Percentiles rank a stretch among this genome's conserved stretches.
Evolutionary conservation across 345 rosid species (phyloP).

Genomic region (Corymbia maculata): DNA sequence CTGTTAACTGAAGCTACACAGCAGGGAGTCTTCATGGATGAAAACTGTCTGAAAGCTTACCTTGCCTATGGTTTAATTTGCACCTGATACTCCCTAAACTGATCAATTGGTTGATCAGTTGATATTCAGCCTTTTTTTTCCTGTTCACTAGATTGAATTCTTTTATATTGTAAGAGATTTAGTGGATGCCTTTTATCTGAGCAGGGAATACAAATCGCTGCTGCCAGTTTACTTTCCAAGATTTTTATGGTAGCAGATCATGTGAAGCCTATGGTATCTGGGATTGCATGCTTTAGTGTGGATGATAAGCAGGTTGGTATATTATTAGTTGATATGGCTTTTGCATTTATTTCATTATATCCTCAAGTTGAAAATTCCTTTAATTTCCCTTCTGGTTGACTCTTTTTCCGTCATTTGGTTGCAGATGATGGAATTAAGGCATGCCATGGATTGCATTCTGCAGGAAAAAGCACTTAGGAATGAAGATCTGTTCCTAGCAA

Average conservation of each 20-base stretch:
- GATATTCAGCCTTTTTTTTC: not conserved
- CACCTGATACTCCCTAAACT: not conserved
- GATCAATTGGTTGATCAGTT: not conserved
- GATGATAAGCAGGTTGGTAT: slow-evolving; percentile 72
- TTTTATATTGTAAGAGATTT: not conserved
- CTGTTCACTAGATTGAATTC: not conserved
- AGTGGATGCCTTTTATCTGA: not conserved
- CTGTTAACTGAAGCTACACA: not conserved
- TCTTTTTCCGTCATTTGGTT: not conserved
- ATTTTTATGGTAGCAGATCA: slow-evolving; percentile 44
- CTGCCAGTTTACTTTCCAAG: slow-evolving; percentile 51
- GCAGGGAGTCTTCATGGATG: not conserved
- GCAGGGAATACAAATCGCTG: slow-evolving; percentile 67
- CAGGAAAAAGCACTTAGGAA: slow-evolving; percentile 33
- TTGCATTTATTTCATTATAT: not conserved
- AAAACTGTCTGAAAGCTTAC: not conserved
- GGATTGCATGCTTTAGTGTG: slow-evolving; percentile 50
- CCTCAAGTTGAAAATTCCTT: not conserved
- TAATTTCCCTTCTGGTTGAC: not conserved
- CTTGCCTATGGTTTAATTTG: not conserved
- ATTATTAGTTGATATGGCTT: slow-evolving; percentile 1
- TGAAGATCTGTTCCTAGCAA: slow-evolving; percentile 57
- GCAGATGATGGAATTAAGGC: slow-evolving; percentile 55
- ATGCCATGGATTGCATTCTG: slow-evolving; percentile 27
- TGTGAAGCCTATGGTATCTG: slow-evolving; percentile 35